phyloP scores from a whole-genome alignment of 257 asterid species.

The Henckelia pumila region DNA sequence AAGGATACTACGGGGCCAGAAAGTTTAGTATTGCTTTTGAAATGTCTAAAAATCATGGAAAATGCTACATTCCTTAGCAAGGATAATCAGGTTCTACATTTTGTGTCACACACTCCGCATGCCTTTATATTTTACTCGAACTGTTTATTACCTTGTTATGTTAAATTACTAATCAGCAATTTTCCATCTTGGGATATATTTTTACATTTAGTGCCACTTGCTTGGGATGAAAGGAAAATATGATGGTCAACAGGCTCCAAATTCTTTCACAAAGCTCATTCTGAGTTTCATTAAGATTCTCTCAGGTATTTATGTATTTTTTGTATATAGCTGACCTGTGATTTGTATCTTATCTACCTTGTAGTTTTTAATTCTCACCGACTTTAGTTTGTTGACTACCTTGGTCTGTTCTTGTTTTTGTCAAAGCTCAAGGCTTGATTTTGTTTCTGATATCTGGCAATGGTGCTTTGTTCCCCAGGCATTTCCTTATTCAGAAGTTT shows the following conservation, averaged over 20 bases:
- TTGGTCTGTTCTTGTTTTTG: background rate
- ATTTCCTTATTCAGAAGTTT: constrained; percentile 39
- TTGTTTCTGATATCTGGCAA: constrained; percentile 8
- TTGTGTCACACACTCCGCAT: constrained; percentile 13
- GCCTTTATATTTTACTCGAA: background rate
- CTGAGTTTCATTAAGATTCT: constrained; percentile 61
- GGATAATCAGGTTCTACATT: constrained; percentile 59
- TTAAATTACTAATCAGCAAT: background rate
- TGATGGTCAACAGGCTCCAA: constrained; percentile 53
- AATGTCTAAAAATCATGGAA: constrained; percentile 79
- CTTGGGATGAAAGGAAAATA: constrained; percentile 71
- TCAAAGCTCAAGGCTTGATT: constrained; percentile 6
- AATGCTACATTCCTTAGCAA: constrained; percentile 72
- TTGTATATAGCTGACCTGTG: background rate
- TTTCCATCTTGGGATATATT: constrained; percentile 6
- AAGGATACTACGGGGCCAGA: constrained; percentile 45
- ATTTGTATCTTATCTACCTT: background rate
- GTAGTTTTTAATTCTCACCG: background rate
- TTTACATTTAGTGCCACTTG: constrained; percentile 60
- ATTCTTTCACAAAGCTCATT: constrained; percentile 61
- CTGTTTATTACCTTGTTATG: background rate
- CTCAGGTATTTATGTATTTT: constrained; percentile 70
- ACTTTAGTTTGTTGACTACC: background rate
- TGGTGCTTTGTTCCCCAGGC: constrained; percentile 37
- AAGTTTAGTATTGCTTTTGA: constrained; percentile 61